Base-by-base conservation (phyloP, 306 rosid genomes). In the Quercus berberidifolia region DNA sequence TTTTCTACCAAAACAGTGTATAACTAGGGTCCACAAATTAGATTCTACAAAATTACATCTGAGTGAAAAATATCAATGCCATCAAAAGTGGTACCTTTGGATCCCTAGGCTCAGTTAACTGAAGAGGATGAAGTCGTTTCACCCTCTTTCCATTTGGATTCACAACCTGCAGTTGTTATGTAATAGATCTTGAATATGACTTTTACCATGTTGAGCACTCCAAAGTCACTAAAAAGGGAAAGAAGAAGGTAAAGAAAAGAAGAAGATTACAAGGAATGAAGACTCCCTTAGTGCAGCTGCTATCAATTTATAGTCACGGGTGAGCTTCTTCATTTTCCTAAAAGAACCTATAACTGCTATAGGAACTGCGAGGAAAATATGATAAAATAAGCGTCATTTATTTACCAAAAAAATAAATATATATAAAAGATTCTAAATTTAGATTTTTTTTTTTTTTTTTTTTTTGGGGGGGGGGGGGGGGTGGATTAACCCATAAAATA, bases 1-100 rank as follows among this genome's bases (percentile, higher is more conserved):
- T 96, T 89, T 85, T 96, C 99, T 75, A 85, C 97, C 91, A 96
- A 79, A 82, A 96, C 98, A 89, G 99, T 96, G 80, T 20, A 93
- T 81, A 87, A 88, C 99, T 96, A 76, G 83, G 86, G 79, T 70
- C 84, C 89, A 80, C 79, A 82, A 71, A 84, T 88, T 84, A 92
- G 88, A 78, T 14, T 41, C 84, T 28, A 56, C 38, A 81, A 70
- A 78, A 68, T 38, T 75, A 31, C 30, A 63, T 63, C 52, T 28
- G 30, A 69, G 18, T 30, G 10, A 28, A 30, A 49, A 19, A 41
- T 57, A 79, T 49, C 55, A 83, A 69, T 57, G 69, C 83, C 81
- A 54, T 63, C 72, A 43, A 75, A 78, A 41, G 69, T 65, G 82
- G 57, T 88, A 96, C 99, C 99, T 93, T 88, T 60, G 89, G 77